A percentile compares a stretch with the other conserved stretches of the same genome.
These are phyloP conservation scores for Botrytis fragariae DNA, from an alignment of 2,329 filamentous ascomycete species.

Conservation along the genomic window DNA sequence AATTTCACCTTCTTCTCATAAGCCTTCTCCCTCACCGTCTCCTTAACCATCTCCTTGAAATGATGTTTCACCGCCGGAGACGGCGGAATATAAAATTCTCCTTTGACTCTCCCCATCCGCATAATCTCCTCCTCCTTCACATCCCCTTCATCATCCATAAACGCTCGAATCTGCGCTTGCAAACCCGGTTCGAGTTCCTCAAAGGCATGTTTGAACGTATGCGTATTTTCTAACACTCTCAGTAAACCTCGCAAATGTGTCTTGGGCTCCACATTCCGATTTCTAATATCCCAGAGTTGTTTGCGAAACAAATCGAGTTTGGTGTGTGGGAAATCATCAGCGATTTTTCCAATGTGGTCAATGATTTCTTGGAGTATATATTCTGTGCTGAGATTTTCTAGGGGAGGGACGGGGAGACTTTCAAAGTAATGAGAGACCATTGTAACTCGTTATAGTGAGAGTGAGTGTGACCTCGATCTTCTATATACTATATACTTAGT, in stretches of 20 bases:
- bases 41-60: constrained; percentile 32
- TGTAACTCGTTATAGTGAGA: not conserved
- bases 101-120: constrained; percentile 23
- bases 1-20: not conserved
- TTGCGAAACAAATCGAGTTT: constrained; percentile 34
- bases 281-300: constrained; percentile 37
- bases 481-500: not conserved
- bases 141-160: constrained; percentile 34
- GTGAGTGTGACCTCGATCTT: not conserved
- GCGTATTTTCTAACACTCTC: constrained; percentile 36
- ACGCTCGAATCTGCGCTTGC: constrained; percentile 36
- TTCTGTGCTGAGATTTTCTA: constrained; percentile 31
- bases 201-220: constrained; percentile 35
- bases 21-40: not conserved
- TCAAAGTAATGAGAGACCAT: constrained; percentile 21
- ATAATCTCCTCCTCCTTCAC: constrained; percentile 28
- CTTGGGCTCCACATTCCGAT: constrained; percentile 35
- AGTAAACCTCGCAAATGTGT: constrained; percentile 38
- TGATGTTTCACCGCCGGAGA: constrained; percentile 39
- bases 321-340: constrained; percentile 30
- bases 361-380: constrained; percentile 40
- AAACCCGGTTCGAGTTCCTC: constrained; percentile 35
- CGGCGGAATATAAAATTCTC: constrained; percentile 35
- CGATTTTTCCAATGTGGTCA: constrained; percentile 35
- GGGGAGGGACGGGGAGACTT: constrained; percentile 24